phyloP scores from a whole-genome alignment of 306 rosid species.

The Cicer judaicum region DNA sequence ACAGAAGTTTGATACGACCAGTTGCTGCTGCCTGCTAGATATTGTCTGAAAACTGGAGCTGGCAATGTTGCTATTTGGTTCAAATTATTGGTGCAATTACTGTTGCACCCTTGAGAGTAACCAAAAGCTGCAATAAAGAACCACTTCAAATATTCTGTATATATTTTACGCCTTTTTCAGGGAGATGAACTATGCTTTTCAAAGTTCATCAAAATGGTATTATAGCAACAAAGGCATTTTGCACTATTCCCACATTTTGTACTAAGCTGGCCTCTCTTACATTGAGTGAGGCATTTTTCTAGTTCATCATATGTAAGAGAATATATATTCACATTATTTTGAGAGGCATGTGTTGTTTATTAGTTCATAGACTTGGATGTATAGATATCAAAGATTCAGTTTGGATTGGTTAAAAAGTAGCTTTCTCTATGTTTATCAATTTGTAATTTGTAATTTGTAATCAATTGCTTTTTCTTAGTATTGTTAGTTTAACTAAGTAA shows the following conservation, averaged over 20 bases:
- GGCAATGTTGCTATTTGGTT: conserved; percentile 25
- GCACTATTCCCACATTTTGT: background rate
- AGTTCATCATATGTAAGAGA: conserved; percentile 27
- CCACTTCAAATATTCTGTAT: conserved; percentile 16
- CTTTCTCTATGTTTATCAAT: background rate
- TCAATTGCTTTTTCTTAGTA: too few relatives aligned
- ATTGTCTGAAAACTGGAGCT: conserved; percentile 38
- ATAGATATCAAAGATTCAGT: conserved; percentile 10
- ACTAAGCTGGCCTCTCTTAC: background rate
- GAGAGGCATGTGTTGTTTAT: conserved; percentile 7
- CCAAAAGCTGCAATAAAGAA: conserved; percentile 10
- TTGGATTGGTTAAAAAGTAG: background rate
- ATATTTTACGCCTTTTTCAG: conserved; percentile 1
- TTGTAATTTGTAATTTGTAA: background rate
- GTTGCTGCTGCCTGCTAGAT: conserved; percentile 11
- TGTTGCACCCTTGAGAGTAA: conserved; percentile 35
- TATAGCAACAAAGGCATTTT: background rate
- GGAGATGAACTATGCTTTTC: background rate
- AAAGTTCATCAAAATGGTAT: background rate
- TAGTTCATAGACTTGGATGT: background rate
- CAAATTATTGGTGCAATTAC: conserved; percentile 31
- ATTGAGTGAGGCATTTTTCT: conserved; percentile 22
- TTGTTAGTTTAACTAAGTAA: too few relatives aligned
- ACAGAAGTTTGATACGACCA: conserved; percentile 15
- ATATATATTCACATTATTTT: conserved; percentile 3